Conservation (phyloP, 768 basidiomycete genomes). For the Atractiella rhizophila region DNA sequence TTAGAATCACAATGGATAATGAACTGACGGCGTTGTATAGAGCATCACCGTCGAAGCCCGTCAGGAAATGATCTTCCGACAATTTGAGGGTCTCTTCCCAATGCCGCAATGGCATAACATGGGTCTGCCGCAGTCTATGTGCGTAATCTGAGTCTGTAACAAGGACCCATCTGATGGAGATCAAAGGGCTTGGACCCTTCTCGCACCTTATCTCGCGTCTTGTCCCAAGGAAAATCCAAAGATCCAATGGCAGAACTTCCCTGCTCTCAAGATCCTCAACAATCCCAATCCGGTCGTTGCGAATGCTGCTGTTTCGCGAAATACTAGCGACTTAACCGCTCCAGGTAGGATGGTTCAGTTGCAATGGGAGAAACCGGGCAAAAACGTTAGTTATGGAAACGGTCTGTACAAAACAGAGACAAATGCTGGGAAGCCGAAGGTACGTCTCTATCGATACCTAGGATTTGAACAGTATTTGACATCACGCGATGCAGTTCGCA, state of each 20-base stretch:
- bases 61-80: slow-evolving; percentile 41
- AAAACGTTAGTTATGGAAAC: slow-evolving; percentile 29
- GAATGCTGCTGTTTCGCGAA: slow-evolving; percentile 31
- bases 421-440: neutral
- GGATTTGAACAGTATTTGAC: too few species aligned
- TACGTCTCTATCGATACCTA: too few species aligned
- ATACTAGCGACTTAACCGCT: slow-evolving; percentile 30
- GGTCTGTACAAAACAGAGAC: slow-evolving; percentile 1
- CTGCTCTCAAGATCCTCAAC: slow-evolving; percentile 29
- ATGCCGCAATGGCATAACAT: too few species aligned
- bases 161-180: slow-evolving; percentile 1
- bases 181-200: slow-evolving; percentile 39
- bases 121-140: too few species aligned
- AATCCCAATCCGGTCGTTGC: slow-evolving; percentile 18
- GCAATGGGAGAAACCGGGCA: slow-evolving; percentile 34
- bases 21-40: too few species aligned
- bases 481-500: too few species aligned
- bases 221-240: slow-evolving; percentile 33
- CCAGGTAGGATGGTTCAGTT: slow-evolving; percentile 29
- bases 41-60: slow-evolving; percentile 37
- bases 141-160: slow-evolving; percentile 20
- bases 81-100: slow-evolving; percentile 37
- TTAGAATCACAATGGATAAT: too few species aligned
- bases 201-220: slow-evolving; percentile 30
- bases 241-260: slow-evolving; percentile 36